A percentile compares a stretch with the other conserved stretches of the same genome.
Conservation (phyloP, 1,284 basidiomycete species). For the Pascua guehoae region DNA sequence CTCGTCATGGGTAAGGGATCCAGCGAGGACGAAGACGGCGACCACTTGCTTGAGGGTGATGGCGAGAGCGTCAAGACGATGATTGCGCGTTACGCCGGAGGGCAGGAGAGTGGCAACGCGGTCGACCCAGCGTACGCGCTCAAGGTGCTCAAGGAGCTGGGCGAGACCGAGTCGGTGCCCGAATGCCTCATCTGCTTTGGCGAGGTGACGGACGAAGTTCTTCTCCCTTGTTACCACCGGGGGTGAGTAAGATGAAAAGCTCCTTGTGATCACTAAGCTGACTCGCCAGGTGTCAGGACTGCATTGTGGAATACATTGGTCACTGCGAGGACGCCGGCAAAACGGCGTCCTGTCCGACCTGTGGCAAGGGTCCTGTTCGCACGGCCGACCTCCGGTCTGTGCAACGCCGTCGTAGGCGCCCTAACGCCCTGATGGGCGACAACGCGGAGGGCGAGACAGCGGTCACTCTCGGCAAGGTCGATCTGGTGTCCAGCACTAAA, state of each 20-base stretch:
- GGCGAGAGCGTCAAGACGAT: constrained; percentile 58
- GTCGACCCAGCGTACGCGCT: constrained; percentile 57
- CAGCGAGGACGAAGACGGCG: constrained; percentile 51
- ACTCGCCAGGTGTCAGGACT: constrained; percentile 46
- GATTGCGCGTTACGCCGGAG: constrained; percentile 61
- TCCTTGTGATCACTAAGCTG: constrained; percentile 7
- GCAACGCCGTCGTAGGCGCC: constrained; percentile 45
- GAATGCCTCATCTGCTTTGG: constrained; percentile 75
- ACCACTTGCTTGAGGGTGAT: constrained; percentile 47
- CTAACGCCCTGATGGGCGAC: constrained; percentile 20
- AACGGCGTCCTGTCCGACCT: constrained; percentile 44
- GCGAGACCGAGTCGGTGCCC: constrained; percentile 44
- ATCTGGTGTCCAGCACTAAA: constrained; percentile 80
- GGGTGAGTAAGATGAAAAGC: constrained; percentile 59
- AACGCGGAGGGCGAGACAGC: constrained; percentile 21
- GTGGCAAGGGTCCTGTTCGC: constrained; percentile 39
- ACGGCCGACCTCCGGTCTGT: constrained; percentile 37
- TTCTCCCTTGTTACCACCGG: constrained; percentile 76
- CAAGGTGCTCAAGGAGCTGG: constrained; percentile 62
- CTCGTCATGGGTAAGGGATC: constrained; percentile 60
- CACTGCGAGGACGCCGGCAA: constrained; percentile 45
- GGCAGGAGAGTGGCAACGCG: constrained; percentile 39
- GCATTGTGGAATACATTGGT: constrained; percentile 47
- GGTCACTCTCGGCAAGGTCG: constrained; percentile 65
- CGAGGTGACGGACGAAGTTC: constrained; percentile 55